A percentile compares a stretch with the other conserved stretches of the same genome.
These are phyloP conservation scores for Dalechampia spathulata DNA, from an alignment of 441 rosid species.

Conservation along the genomic window DNA sequence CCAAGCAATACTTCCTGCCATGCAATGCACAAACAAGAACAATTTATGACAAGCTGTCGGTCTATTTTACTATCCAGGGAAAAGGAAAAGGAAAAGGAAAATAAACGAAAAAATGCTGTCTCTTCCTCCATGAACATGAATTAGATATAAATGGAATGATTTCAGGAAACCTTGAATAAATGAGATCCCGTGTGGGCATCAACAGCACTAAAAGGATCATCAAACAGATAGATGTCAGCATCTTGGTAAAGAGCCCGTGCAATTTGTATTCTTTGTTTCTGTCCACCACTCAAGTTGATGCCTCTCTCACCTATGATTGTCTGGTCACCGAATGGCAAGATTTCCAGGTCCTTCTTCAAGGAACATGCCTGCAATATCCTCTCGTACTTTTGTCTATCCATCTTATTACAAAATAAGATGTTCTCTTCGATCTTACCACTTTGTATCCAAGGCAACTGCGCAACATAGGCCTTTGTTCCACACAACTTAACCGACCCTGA, in stretches of 20 bases:
- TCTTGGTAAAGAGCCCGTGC: slow-evolving; percentile 85
- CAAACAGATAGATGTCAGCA: slow-evolving; percentile 73
- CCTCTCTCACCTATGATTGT: slow-evolving; percentile 82
- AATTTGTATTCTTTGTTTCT: slow-evolving; percentile 81
- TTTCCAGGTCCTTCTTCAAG: slow-evolving; percentile 64
- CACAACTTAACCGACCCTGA: slow-evolving; percentile 40
- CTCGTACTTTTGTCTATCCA: slow-evolving; percentile 59
- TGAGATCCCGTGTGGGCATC: slow-evolving; percentile 93
- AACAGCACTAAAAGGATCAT: slow-evolving; percentile 90
- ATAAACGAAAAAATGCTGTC: no score
- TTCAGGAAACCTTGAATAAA: slow-evolving; percentile 49
- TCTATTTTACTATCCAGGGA: no score
- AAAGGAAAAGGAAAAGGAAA: no score
- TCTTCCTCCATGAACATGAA: no score
- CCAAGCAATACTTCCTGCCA: slow-evolving; percentile 54
- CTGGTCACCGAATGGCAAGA: slow-evolving; percentile 74
- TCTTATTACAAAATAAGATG: slow-evolving; percentile 60
- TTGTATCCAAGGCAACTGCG: slow-evolving; percentile 90
- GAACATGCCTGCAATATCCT: slow-evolving; percentile 60
- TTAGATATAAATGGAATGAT: not conserved
- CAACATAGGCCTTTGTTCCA: slow-evolving; percentile 68
- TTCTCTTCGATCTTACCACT: slow-evolving; percentile 78
- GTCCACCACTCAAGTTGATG: slow-evolving; percentile 87
- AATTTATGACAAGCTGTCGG: no score
- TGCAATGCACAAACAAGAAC: not conserved